Evolutionary conservation across 495 filamentous ascomycete genomes (phyloP).

Genomic region (Penicillium antarcticum): DNA sequence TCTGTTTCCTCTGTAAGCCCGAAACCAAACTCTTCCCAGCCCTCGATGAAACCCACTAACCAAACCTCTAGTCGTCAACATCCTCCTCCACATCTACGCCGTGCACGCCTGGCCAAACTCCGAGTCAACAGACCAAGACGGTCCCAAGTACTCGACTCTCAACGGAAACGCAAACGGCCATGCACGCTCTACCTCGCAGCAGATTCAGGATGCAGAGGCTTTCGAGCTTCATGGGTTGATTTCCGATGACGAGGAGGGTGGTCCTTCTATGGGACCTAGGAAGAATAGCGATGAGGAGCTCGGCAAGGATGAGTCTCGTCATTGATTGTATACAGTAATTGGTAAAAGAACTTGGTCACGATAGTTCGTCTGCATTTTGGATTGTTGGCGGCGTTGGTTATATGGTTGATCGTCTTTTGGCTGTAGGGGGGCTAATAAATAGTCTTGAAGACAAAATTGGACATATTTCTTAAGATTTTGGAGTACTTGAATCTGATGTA

Average conservation of each 20-base stretch:
- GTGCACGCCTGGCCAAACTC: conserved; percentile 53
- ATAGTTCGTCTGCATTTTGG: not conserved
- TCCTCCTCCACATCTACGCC: conserved; percentile 81
- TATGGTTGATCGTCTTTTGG: not conserved
- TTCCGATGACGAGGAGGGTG: conserved; percentile 63
- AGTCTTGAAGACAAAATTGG: too few relatives aligned
- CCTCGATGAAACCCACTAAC: not conserved
- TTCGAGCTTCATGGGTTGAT: conserved; percentile 91
- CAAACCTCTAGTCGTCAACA: conserved; percentile 57
- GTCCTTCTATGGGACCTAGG: conserved; percentile 23
- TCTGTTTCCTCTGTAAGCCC: conserved; percentile 80
- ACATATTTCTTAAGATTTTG: too few relatives aligned
- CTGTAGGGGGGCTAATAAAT: too few relatives aligned
- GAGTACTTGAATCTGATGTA: too few relatives aligned
- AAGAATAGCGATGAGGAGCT: conserved; percentile 39
- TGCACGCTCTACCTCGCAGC: conserved; percentile 44
- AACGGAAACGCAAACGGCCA: conserved; percentile 54
- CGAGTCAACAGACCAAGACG: conserved; percentile 24
- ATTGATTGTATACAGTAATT: not conserved
- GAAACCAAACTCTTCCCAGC: not conserved
- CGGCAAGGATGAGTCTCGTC: conserved; percentile 21
- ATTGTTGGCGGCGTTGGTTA: not conserved
- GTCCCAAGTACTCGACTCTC: conserved; percentile 17
- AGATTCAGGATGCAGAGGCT: conserved; percentile 71
- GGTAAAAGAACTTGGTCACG: too few relatives aligned